Percentiles rank a stretch among this genome's conserved stretches.
Evolutionary conservation across 345 rosid genomes (phyloP).

Genomic region (Bruguiera gymnorhiza): DNA sequence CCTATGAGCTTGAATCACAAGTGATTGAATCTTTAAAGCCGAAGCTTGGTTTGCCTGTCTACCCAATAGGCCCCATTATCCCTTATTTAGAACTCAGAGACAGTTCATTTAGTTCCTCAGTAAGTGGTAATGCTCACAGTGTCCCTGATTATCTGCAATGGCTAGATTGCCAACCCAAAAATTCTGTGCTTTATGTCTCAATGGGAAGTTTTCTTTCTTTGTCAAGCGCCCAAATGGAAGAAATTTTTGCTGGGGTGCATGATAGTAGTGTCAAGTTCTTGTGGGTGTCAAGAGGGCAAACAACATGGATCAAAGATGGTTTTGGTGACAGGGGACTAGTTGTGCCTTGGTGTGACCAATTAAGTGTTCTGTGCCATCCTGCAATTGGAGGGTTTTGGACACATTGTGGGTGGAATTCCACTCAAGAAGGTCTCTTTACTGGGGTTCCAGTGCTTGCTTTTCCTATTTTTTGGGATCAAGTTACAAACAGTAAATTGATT

Average conservation of each 20-base stretch:
- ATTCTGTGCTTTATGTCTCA: constrained; percentile 24
- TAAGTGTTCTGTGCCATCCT: constrained; percentile 25
- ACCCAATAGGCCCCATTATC: constrained; percentile 17
- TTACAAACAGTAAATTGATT: constrained; percentile 13
- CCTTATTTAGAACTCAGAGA: constrained; percentile 14
- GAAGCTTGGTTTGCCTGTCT: constrained; percentile 13
- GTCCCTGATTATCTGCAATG: constrained; percentile 11
- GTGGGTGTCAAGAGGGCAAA: constrained; percentile 20
- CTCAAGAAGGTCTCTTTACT: constrained; percentile 23
- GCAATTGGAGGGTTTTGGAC: constrained; percentile 31
- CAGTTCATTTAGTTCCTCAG: neutral
- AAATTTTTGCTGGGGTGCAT: constrained; percentile 17
- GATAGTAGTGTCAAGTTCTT: constrained; percentile 18
- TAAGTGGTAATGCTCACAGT: neutral
- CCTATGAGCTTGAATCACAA: constrained; percentile 26
- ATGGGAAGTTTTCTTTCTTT: constrained; percentile 31
- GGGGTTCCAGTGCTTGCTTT: constrained; percentile 29
- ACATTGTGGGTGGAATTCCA: constrained; percentile 33
- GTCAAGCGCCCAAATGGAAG: constrained; percentile 20
- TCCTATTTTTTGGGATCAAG: constrained; percentile 30
- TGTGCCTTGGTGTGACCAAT: constrained; percentile 33
- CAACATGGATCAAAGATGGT: neutral
- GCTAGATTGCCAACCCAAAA: constrained; percentile 21
- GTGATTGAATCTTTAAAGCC: constrained; percentile 22
- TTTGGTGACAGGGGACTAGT: constrained; percentile 12